Evolutionary conservation across 352 stramenopile genomes (phyloP), one percentile per base, ranked within the genome.

Genomic region (Phytophthora hybrid): DNA sequence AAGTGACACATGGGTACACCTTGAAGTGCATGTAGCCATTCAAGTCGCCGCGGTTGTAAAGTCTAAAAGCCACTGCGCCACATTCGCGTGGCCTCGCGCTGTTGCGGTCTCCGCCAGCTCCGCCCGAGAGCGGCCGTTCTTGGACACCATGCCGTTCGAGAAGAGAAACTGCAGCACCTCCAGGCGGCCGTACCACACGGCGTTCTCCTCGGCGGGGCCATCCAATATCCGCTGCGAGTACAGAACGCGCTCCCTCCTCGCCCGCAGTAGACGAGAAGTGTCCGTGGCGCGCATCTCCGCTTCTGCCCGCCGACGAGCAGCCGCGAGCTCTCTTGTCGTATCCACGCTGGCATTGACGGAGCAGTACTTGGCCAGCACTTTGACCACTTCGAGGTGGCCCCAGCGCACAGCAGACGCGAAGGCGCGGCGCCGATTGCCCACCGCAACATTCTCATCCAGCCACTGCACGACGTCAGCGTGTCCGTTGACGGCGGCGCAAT

Each of bases 81-180:
- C 68, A 37, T 65, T 54, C 23, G 19, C 52, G 23, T 68, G 41
- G 6, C 63, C 73, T 63, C 73, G 64, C 16, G 52, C 58, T 4
- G 56, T 79, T 7, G 73, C 63, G 16, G 73, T 74, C 7, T 52
- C 57, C 14, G 73, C 73, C 47, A 79, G 21, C 55, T 73, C 72
- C 19, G 53, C 61, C 13, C 72, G 67, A 39, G 67, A 79, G 7
- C 72, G 72, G 49, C 67, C 58, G 23, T 76, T 73, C 49, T 66
- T 68, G 21, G 72, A 73, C 29, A 76, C 67, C 34, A 79, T 44
- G 1, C 70, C 62, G 34, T 78, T 71, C 10, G 67, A 69, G 46
- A 76, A 77, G 61, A 81, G 70, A 29, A 76, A 81, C 56, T 73
- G 64, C 6, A 81, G 53, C 37, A 81, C 66, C 37, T 78, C 60